Evolutionary conservation across 2,329 filamentous ascomycete genomes (phyloP), one percentile per base, ranked within the genome.

Genomic region (Madurella fahalii): DNA sequence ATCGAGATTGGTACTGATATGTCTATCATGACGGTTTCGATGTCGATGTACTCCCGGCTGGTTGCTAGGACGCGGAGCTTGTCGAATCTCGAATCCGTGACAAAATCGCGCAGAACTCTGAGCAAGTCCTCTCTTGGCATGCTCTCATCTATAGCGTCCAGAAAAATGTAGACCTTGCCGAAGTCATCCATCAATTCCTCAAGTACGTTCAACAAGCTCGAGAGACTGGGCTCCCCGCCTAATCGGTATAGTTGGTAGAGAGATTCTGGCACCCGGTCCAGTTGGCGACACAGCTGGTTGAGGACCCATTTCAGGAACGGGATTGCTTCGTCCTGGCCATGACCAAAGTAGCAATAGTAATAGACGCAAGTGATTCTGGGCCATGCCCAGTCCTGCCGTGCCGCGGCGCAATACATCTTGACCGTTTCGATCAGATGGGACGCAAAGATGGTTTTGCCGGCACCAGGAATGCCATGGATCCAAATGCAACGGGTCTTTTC

Each of bases 61-160:
- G 67, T 69, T 31, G 65, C 61, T 2, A 70, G 40, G n/a, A 70
- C 40, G 0, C 61, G 67, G 15, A 70, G 52, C 2, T 64, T 63
- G 1, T 49, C 16, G 43, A 66, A 69, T 5, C 53, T 44, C 0
- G 47, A n/a, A 3, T 61, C 47, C 2, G 61, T 64, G 12, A 63
- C 64, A 16, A 70, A 56, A 2, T 53, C 53, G 1, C 54, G 46
- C 30, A 70, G 39, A 12, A 62, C 47, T 0, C 51, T 49, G 1
- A 67, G 56, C 4, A 68, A 50, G 18, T 62, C 54, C 1, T 45
- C 50, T 25, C 65, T 56, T 7, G 61, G 51, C 15, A 49, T 4
- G 30, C 67, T 69, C 50, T 69, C 68, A 40, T 69, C 68, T 5
- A 69, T 58, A 2, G 66, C 67, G 44, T 69, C 67, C 5, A 69